A percentile compares a stretch with the other conserved stretches of the same genome.
Conservation (phyloP, 2,329 filamentous ascomycete genomes). For the Fonsecaea erecta region DNA sequence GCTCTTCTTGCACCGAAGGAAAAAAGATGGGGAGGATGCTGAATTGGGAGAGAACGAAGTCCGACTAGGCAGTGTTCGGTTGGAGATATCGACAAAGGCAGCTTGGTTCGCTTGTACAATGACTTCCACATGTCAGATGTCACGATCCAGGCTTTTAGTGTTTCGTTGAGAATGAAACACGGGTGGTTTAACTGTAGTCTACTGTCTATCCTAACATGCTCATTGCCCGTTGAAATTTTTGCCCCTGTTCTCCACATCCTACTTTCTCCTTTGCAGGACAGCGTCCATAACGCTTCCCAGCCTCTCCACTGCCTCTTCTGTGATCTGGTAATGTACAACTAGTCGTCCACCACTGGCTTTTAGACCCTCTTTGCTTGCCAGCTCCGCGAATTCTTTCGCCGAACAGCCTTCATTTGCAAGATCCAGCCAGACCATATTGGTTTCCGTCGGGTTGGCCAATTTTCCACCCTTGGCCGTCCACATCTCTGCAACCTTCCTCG, state of each 20-base stretch:
- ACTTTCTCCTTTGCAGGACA: constrained; percentile 22
- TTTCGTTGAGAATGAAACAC: not conserved
- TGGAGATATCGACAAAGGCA: not conserved
- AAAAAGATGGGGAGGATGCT: not conserved
- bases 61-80: not conserved
- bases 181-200: not conserved
- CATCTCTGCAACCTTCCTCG: constrained; percentile 64
- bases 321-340: constrained; percentile 69
- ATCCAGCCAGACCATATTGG: constrained; percentile 92
- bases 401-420: constrained; percentile 64
- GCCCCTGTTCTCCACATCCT: not conserved
- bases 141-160: not conserved
- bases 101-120: not conserved
- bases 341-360: constrained; percentile 62
- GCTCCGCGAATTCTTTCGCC: constrained; percentile 57
- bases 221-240: constrained; percentile 8
- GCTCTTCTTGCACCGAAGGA: not conserved
- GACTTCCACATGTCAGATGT: not conserved
- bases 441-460: constrained; percentile 72
- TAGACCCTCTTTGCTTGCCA: constrained; percentile 63
- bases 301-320: constrained; percentile 44
- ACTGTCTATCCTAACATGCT: constrained; percentile 6
- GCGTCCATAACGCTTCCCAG: constrained; percentile 41
- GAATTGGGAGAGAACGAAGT: not conserved
- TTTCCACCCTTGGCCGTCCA: constrained; percentile 74